Percentiles rank a stretch among this genome's conserved stretches.
Evolutionary conservation across 306 rosid species (phyloP).

Genomic region (Prunus kanzakura): DNA sequence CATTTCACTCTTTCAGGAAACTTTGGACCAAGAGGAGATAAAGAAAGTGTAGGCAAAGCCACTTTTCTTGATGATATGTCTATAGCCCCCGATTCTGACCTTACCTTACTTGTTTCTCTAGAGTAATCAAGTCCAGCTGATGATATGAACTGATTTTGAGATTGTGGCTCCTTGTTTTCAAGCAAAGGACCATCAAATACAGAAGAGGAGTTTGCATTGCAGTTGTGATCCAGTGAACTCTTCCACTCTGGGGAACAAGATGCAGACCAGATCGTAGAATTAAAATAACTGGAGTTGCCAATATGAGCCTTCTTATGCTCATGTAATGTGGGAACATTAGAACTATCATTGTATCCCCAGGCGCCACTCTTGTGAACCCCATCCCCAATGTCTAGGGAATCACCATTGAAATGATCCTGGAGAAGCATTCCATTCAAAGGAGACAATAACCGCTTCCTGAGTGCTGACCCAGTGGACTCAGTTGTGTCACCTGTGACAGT

Average conservation of each 20-base stretch:
- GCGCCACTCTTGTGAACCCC: constrained; percentile 32
- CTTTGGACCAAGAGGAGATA: constrained; percentile 73
- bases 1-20: constrained; percentile 34
- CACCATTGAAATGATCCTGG: constrained; percentile 44
- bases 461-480: constrained; percentile 32
- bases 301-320: constrained; percentile 53
- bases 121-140: constrained; percentile 26
- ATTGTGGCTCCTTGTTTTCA: constrained; percentile 30
- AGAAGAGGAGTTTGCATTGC: constrained; percentile 25
- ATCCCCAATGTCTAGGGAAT: constrained; percentile 31
- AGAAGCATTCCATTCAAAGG: constrained; percentile 55
- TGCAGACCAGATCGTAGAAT: constrained; percentile 37
- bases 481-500: constrained; percentile 24
- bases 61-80: constrained; percentile 34
- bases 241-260: constrained; percentile 39
- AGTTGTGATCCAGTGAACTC: constrained; percentile 29
- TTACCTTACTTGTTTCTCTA: constrained; percentile 24
- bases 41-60: constrained; percentile 43
- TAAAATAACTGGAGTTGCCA: constrained; percentile 22
- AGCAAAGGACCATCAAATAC: constrained; percentile 29
- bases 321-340: constrained; percentile 27
- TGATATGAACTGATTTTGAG: constrained; percentile 24
- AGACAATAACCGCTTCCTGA: constrained; percentile 47
- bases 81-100: constrained; percentile 31
- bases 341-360: constrained; percentile 19